A percentile compares a stretch with the other conserved stretches of the same genome.
These are phyloP conservation scores for Dissophora ornata DNA, from an alignment of 192 early-diverging fungal species.

Conservation along the genomic window DNA sequence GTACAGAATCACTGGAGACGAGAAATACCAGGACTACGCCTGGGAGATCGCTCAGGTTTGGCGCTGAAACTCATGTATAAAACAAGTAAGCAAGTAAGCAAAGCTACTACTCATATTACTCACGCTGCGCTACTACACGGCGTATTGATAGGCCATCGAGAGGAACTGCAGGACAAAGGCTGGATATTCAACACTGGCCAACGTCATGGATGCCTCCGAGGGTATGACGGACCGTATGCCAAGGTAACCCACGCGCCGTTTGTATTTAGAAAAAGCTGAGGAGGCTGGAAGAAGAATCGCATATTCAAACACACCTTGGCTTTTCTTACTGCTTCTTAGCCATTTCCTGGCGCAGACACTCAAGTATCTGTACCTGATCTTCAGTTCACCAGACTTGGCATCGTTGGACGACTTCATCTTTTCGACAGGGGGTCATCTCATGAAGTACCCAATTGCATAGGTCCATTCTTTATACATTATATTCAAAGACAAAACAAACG, in stretches of 20 bases:
- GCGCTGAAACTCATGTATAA: too few relatives aligned
- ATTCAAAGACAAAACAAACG: background rate
- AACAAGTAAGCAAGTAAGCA: background rate
- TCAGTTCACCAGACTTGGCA: slow-evolving; percentile 62
- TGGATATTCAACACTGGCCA: slow-evolving; percentile 49
- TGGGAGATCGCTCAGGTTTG: slow-evolving; percentile 32
- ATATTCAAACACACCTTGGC: background rate
- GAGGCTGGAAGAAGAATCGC: background rate
- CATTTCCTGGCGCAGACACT: slow-evolving; percentile 86
- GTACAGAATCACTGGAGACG: slow-evolving; percentile 39
- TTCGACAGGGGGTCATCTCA: slow-evolving; percentile 83
- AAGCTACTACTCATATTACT: too few relatives aligned
- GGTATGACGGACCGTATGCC: slow-evolving; percentile 31
- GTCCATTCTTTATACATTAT: background rate
- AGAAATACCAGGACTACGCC: slow-evolving; percentile 42
- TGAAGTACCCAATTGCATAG: slow-evolving; percentile 45
- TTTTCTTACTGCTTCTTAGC: slow-evolving; percentile 43
- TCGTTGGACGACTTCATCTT: slow-evolving; percentile 77
- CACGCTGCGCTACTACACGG: too few relatives aligned
- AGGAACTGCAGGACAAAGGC: slow-evolving; percentile 37
- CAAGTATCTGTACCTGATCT: slow-evolving; percentile 85
- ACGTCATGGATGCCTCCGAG: slow-evolving; percentile 39
- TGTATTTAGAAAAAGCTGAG: background rate
- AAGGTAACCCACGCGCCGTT: slow-evolving; percentile 11
- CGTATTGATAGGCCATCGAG: slow-evolving; percentile 22